A percentile compares a stretch with the other conserved stretches of the same genome.
Conservation (phyloP, 305 asterid genomes). For the Fraxinus nigra region DNA sequence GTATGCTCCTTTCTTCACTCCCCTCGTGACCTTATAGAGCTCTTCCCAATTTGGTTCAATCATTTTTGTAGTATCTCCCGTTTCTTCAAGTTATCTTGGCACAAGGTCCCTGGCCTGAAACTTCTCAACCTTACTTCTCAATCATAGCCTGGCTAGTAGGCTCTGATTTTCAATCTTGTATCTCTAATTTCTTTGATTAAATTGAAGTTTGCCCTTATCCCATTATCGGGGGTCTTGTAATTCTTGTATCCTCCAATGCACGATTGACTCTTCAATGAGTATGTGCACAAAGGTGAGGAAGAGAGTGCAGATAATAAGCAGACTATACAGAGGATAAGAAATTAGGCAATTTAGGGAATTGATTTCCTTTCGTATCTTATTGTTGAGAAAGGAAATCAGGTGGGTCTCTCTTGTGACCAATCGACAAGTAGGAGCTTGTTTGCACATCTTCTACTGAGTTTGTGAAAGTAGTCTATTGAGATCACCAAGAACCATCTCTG, state of each 20-base stretch:
- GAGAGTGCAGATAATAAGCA: not conserved
- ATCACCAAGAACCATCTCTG: not conserved
- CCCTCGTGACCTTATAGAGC: not conserved
- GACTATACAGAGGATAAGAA: not conserved
- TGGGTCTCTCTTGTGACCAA: not conserved
- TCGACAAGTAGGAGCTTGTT: not conserved
- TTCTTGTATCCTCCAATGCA: not conserved
- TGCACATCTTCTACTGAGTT: not conserved
- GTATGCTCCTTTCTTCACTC: not conserved
- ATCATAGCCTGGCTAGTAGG: not conserved
- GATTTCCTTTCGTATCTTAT: not conserved
- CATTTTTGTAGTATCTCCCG: not conserved
- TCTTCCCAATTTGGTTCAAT: not conserved
- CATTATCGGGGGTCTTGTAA: not conserved
- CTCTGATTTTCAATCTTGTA: not conserved
- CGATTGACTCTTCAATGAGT: not conserved
- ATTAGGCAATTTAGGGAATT: not conserved
- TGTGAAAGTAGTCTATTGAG: not conserved
- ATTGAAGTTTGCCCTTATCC: not conserved
- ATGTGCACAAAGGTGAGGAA: not conserved
- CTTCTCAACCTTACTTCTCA: not conserved
- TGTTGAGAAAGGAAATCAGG: not conserved
- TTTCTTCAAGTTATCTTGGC: not conserved
- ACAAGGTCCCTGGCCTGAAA: not conserved
- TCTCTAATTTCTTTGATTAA: not conserved